Evolutionary conservation across 305 asterid genomes (phyloP), one percentile per base, ranked within the genome.

Genomic region (Rubia peregrina): DNA sequence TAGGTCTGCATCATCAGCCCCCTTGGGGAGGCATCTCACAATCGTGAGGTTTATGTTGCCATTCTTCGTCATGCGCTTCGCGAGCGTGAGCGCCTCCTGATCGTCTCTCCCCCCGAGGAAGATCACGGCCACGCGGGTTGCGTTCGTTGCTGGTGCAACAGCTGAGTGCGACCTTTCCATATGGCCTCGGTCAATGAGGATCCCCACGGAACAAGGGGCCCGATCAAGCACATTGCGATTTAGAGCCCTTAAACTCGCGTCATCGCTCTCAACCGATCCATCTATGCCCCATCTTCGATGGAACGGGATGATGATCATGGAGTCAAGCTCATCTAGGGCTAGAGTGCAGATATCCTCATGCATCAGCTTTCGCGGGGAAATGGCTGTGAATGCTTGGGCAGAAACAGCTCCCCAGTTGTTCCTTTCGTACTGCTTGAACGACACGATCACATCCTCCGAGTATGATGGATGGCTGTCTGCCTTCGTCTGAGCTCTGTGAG

Each of bases 171-270:
- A 49, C 49, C 71, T 70, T n/a, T 61, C 62, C 41, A 73, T 21
- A 53, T 68, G 74, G 26, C 70, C 71, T 16, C 80, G 72, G 65
- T 79, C 83, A 1, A 79, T 43, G 4, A 79, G 73, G 46, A 79
- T 73, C 38, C 72, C 83, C 7, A 79, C 80, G 0, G 83, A 79
- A 56, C 78, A 79, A 57, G 83, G 83, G 33, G 83, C 73, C 48
- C 60, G 61, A 6, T 76, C 83, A 1, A 79, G 70, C 12, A 79
- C 73, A 26, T 16, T 65, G 5, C 46, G 48, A 65, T 76, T 76
- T 26, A 76, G 36, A 0, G 12, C 16, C 71, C 83, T 76, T 65
- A 79, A 66, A 51, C 71, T 63, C 2, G 61, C 46, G 57, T 76
- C 77, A 26, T 79, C 83, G 16, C 57, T 60, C 30, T 59, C 75